Percentiles rank a stretch among this genome's conserved stretches.
These are phyloP conservation scores for Thraustochytrium striatum DNA, from an alignment of 352 stramenopile species.

Conservation along the genomic window DNA sequence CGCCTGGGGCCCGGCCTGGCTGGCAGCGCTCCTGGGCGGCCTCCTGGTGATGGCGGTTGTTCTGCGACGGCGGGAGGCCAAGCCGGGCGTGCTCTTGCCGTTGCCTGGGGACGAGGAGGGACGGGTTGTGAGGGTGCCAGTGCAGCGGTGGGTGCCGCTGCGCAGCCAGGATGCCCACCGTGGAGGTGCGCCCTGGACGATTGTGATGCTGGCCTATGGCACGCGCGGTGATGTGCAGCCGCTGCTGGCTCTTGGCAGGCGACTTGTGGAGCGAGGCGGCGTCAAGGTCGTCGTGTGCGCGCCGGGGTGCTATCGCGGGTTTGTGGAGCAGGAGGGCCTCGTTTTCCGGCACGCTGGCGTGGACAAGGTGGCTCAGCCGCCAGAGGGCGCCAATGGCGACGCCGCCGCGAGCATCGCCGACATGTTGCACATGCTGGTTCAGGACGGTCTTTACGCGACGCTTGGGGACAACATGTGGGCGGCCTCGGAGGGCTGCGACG, in stretches of 20 bases:
- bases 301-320: not conserved
- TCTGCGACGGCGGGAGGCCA: not conserved
- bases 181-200: too few species aligned
- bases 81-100: not conserved
- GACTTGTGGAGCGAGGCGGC: not conserved
- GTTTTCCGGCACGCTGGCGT: slow-evolving; percentile 18
- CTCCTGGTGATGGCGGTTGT: not conserved
- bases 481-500: not conserved
- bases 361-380: slow-evolving; percentile 14
- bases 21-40: not conserved
- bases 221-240: slow-evolving; percentile 33
- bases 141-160: not conserved
- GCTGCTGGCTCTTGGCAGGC: not conserved
- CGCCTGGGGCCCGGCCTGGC: not conserved
- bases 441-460: not conserved
- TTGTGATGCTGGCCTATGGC: slow-evolving; percentile 5
- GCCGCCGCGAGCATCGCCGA: slow-evolving; percentile 3
- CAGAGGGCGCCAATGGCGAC: not conserved
- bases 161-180: not conserved
- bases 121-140: not conserved
- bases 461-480: not conserved
- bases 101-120: too few species aligned
- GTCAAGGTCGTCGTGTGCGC: not conserved
- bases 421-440: not conserved
- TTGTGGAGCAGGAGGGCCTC: not conserved